Evolutionary conservation across 1,139 yeast species (phyloP), one percentile per base, ranked within the genome.

Genomic region (Geotrichum fermentans): DNA sequence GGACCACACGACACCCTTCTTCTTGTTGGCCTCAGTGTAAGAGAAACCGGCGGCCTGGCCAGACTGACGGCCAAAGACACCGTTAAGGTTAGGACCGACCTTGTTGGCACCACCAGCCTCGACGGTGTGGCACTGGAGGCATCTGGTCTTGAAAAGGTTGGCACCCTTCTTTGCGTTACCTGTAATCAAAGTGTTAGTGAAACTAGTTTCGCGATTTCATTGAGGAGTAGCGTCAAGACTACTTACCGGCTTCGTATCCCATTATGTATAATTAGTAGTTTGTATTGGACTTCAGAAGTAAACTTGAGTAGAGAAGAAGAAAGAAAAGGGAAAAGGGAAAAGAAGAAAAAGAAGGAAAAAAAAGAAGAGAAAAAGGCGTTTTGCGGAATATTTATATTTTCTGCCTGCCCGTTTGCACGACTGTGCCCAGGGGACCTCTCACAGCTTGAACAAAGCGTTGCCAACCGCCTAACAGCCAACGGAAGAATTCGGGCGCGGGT

Each of bases 1-100:
- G 61, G 68, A 62, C 98, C 98, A 92, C 56, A 63, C 65, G 58
- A 90, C 95, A 68, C 90, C 95, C 78, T 89, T 89, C 79, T 85
- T 84, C 81, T 87, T 87, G 88, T 90, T 90, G 70, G 98, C 97
- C 63, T 92, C 98, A 54, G 97, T 89, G 82, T 87, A 92, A 51
- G 95, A 83, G 82, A 74, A 92, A 61, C 97, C 98, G 53, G 74
- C 83, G 67, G 95, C 96, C 68, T 77, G 75, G 73, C 98, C 98
- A 50, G 97, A 85, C 63, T 76, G 70, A 79, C 98, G 88, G 68
- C 95, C 95, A 59, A 92, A 76, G 62, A 92, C 75, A 73, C 97
- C 98, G 74, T 88, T 85, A 72, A 92, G 85, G 75, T 92, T 92
- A 70, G 98, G 98, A 72, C 98, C 98, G 67, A 92, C 97, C 82